Percentiles rank a stretch among this genome's conserved stretches.
Conservation (phyloP, 768 basidiomycete species). For the Sporobolomyces pararoseus region DNA sequence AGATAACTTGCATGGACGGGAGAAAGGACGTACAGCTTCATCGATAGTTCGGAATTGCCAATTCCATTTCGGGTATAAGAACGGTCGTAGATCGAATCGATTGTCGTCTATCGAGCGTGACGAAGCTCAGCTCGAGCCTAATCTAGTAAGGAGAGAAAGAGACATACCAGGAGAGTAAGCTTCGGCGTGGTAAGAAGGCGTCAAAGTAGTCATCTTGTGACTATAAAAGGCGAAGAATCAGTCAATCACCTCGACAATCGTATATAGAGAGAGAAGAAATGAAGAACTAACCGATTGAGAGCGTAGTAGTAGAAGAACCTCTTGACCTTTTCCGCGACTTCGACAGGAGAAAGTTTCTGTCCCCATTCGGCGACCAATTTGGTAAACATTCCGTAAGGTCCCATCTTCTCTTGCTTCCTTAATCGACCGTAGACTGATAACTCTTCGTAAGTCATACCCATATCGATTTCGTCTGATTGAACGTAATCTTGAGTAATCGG, state of each 20-base stretch:
- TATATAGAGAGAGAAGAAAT: not conserved
- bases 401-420: slow-evolving; percentile 93
- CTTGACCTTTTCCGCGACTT: slow-evolving; percentile 97
- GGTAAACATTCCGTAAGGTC: slow-evolving; percentile 95
- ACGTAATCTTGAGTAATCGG: slow-evolving; percentile 91
- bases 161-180: slow-evolving; percentile 47
- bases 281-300: slow-evolving; percentile 61
- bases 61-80: slow-evolving; percentile 91
- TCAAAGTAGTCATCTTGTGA: slow-evolving; percentile 98
- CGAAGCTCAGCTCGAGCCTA: slow-evolving; percentile 52
- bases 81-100: slow-evolving; percentile 90
- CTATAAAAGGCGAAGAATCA: not conserved
- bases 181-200: slow-evolving; percentile 86
- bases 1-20: not conserved
- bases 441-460: slow-evolving; percentile 87
- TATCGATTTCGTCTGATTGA: slow-evolving; percentile 81
- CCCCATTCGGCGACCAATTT: slow-evolving; percentile 96
- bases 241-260: not conserved
- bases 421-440: slow-evolving; percentile 87
- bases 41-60: slow-evolving; percentile 98
- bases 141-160: slow-evolving; percentile 62
- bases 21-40: slow-evolving; percentile 43
- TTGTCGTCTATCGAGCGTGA: slow-evolving; percentile 21
- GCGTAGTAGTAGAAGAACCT: slow-evolving; percentile 95
- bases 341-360: slow-evolving; percentile 68